These are phyloP conservation scores for Termitomyces sp. DNA, from an alignment of 768 basidiomycete genomes.

Conservation along the genomic window DNA sequence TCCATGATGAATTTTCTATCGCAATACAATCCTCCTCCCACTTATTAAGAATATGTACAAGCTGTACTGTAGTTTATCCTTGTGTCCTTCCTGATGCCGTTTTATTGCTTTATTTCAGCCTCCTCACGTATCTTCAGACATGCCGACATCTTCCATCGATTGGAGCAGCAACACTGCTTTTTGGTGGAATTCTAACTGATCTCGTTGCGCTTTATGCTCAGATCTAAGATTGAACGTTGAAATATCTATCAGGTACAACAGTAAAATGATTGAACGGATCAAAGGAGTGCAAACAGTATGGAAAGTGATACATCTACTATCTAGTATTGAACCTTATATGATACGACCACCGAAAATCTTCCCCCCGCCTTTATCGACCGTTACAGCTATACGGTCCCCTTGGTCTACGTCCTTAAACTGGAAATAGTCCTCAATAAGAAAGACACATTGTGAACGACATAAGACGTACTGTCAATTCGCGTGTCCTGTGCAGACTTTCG, in stretches of 20 bases:
- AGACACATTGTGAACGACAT: not conserved
- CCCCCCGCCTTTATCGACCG: constrained; percentile 53
- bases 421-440: constrained; percentile 9
- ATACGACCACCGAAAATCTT: constrained; percentile 9
- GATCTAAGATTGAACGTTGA: not conserved
- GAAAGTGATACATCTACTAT: not conserved
- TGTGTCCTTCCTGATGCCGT: constrained; percentile 5
- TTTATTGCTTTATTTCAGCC: constrained; percentile 12
- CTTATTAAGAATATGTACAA: constrained; percentile 17
- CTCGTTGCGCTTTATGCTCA: not conserved
- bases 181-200: not conserved
- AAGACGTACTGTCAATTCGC: constrained; percentile 61
- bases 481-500: constrained; percentile 75
- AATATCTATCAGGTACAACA: not conserved
- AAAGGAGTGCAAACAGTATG: not conserved
- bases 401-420: constrained; percentile 48
- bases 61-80: constrained; percentile 20
- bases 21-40: constrained; percentile 1
- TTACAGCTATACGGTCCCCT: constrained; percentile 45
- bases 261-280: not conserved
- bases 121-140: not conserved
- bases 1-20: not conserved
- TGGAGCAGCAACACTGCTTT: constrained; percentile 10
- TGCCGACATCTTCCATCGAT: constrained; percentile 8
- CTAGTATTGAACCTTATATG: not conserved